Percentiles rank a stretch among this genome's conserved stretches.
phyloP scores from a whole-genome alignment of 257 asterid species.

The Jasminum sambac region DNA sequence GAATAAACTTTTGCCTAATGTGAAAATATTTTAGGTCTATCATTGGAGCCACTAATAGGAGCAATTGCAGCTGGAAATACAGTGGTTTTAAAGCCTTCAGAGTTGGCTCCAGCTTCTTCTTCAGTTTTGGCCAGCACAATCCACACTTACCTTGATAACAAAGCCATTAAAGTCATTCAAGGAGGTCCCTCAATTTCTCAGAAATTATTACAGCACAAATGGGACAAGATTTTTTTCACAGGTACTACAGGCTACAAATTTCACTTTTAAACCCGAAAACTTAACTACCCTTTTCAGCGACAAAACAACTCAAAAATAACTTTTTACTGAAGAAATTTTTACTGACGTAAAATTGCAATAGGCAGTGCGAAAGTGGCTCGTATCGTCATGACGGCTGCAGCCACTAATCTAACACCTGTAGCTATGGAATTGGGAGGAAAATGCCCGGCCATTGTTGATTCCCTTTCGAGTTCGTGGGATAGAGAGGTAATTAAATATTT shows the following conservation, averaged over 20 bases:
- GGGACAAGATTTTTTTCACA: slow-evolving; percentile 91
- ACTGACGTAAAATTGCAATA: slow-evolving; percentile 15
- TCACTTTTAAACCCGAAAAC: too few relatives aligned
- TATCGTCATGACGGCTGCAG: slow-evolving; percentile 64
- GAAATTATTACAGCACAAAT: slow-evolving; percentile 54
- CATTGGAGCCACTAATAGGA: slow-evolving; percentile 76
- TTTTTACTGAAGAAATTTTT: too few relatives aligned
- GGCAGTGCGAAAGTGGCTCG: slow-evolving; percentile 65
- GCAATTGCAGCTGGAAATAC: slow-evolving; percentile 85
- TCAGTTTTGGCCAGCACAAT: slow-evolving; percentile 47
- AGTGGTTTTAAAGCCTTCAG: slow-evolving; percentile 74
- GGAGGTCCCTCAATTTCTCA: slow-evolving; percentile 62
- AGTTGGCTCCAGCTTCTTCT: slow-evolving; percentile 68
- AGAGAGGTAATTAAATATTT: slow-evolving; percentile 34
- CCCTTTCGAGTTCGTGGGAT: slow-evolving; percentile 59
- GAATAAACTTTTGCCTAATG: neutral
- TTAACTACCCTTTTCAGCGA: too few relatives aligned
- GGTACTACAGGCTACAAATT: slow-evolving; percentile 39
- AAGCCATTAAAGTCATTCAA: slow-evolving; percentile 64
- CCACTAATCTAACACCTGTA: slow-evolving; percentile 72
- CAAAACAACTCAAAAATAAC: too few relatives aligned
- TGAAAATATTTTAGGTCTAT: slow-evolving; percentile 44
- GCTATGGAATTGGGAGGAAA: slow-evolving; percentile 80
- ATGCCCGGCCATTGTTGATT: slow-evolving; percentile 76
- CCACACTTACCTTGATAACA: slow-evolving; percentile 46